Evolutionary conservation across 78 protist genomes (phyloP).

Genomic region (Emiliania huxleyi): DNA sequence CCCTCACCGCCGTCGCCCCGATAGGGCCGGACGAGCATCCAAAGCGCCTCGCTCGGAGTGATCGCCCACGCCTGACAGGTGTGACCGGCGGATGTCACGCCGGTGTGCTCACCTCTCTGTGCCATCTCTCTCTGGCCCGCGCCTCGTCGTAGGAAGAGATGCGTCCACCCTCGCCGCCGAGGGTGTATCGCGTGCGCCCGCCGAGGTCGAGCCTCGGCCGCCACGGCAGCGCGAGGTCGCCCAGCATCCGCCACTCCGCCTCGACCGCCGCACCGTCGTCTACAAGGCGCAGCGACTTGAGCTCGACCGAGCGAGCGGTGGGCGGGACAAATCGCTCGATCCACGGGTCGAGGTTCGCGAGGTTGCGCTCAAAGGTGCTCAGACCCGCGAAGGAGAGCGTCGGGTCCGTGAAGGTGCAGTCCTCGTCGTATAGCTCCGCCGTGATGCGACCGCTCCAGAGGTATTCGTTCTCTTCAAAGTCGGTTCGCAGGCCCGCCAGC

Average conservation of each 20-base stretch:
- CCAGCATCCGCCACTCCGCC: background rate
- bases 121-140: too few relatives aligned
- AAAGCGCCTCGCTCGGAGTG: too few relatives aligned
- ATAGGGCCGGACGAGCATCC: too few relatives aligned
- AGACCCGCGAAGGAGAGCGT: background rate
- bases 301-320: background rate
- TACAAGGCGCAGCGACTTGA: background rate
- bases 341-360: background rate
- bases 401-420: conserved; percentile 9
- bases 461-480: background rate
- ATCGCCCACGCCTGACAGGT: too few relatives aligned
- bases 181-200: too few relatives aligned
- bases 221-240: background rate
- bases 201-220: background rate
- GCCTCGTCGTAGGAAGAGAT: too few relatives aligned
- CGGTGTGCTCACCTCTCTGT: too few relatives aligned
- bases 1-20: too few relatives aligned
- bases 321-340: background rate
- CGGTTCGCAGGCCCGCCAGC: background rate
- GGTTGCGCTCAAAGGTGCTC: background rate
- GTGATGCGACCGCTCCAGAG: background rate
- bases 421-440: background rate
- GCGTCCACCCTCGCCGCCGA: too few relatives aligned
- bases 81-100: too few relatives aligned
- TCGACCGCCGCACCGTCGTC: background rate